Evolutionary conservation across 352 stramenopile species (phyloP).

Genomic region (Globisporangium cylindrosporum): DNA sequence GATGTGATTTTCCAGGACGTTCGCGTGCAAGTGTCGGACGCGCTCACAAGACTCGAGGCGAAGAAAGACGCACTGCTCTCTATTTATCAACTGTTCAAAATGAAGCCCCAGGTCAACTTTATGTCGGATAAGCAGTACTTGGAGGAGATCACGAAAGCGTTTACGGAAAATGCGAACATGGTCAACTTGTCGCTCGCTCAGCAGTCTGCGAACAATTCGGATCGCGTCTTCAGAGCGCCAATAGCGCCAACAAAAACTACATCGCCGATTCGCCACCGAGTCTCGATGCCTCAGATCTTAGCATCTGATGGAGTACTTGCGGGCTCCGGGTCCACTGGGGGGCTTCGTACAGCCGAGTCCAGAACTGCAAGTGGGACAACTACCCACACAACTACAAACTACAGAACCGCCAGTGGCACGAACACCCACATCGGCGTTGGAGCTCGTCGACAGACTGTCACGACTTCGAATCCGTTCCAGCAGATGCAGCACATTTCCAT

Average conservation of each 20-base stretch:
- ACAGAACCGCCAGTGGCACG: constrained; percentile 21
- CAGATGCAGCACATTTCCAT: constrained; percentile 9
- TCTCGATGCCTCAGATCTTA: constrained; percentile 20
- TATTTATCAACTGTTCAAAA: constrained; percentile 69
- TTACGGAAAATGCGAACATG: constrained; percentile 38
- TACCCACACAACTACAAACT: constrained; percentile 8
- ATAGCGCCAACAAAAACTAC: background rate
- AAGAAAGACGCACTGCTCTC: constrained; percentile 64
- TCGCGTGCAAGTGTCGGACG: constrained; percentile 58
- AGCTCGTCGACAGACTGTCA: constrained; percentile 32
- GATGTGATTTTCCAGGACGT: constrained; percentile 75
- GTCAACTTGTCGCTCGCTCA: constrained; percentile 14
- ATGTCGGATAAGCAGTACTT: constrained; percentile 62
- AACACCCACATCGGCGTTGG: constrained; percentile 23
- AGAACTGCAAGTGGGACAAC: constrained; percentile 23
- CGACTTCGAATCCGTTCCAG: constrained; percentile 20
- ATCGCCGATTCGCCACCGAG: constrained; percentile 16
- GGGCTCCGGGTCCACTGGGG: background rate
- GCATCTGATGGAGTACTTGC: constrained; percentile 2
- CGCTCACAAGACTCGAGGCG: constrained; percentile 51
- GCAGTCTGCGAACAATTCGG: constrained; percentile 11
- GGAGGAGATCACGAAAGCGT: constrained; percentile 61
- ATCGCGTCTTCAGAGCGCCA: constrained; percentile 5
- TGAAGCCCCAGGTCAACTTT: constrained; percentile 63
- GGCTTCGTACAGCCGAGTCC: background rate